A percentile compares a stretch with the other conserved stretches of the same genome.
These are phyloP conservation scores for Debaryomyces fabryi DNA, from an alignment of 1,139 yeast species.

Conservation along the genomic window DNA sequence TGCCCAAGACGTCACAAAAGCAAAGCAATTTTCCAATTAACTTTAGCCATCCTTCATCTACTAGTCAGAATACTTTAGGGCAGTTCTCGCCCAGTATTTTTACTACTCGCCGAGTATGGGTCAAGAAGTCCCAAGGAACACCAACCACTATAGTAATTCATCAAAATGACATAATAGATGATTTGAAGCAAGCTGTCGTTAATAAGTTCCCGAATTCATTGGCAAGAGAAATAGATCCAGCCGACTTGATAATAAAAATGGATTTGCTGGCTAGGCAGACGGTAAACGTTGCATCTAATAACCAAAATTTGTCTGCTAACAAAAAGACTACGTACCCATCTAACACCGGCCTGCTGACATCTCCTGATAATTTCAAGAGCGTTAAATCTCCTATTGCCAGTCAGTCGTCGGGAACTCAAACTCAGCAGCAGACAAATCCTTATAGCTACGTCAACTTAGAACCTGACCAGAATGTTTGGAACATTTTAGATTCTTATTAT, in stretches of 20 bases:
- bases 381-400: slow-evolving; percentile 1
- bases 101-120: slow-evolving; percentile 59
- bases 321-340: slow-evolving; percentile 5
- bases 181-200: slow-evolving; percentile 62
- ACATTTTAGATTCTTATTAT: slow-evolving; percentile 58
- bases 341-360: not conserved
- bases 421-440: slow-evolving; percentile 4
- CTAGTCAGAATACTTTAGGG: slow-evolving; percentile 5
- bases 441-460: slow-evolving; percentile 40
- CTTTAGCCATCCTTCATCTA: slow-evolving; percentile 4
- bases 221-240: slow-evolving; percentile 66
- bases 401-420: not conserved
- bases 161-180: slow-evolving; percentile 67
- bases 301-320: not conserved
- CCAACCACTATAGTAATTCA: slow-evolving; percentile 69
- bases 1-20: not conserved
- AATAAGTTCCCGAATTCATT: slow-evolving; percentile 70
- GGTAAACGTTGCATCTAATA: slow-evolving; percentile 5
- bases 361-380: slow-evolving; percentile 8
- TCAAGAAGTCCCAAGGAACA: slow-evolving; percentile 54
- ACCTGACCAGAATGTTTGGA: slow-evolving; percentile 69
- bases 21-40: slow-evolving; percentile 1
- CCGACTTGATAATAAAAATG: slow-evolving; percentile 57
- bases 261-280: slow-evolving; percentile 26
- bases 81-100: slow-evolving; percentile 14